phyloP scores from a whole-genome alignment of 2,329 filamentous ascomycete genomes.

The Colletotrichum sp. region DNA sequence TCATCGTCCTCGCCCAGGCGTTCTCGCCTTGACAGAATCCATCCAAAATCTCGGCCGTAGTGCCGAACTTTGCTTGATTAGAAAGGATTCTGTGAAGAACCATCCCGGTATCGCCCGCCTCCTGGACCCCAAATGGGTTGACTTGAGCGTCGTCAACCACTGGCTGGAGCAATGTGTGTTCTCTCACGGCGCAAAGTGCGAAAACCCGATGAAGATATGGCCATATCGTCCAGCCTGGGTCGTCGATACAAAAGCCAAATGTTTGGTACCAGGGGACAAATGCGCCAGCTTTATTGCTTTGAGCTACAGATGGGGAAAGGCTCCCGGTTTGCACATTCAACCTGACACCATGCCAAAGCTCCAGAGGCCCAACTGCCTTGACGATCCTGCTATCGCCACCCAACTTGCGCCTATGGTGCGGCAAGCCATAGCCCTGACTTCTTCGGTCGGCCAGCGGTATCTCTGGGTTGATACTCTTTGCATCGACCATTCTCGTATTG shows the following conservation, averaged over 20 bases:
- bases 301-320: background rate
- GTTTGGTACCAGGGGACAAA: background rate
- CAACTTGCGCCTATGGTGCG: background rate
- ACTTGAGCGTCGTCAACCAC: background rate
- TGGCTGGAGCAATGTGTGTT: background rate
- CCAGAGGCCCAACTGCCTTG: background rate
- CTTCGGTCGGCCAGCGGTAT: background rate
- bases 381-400: background rate
- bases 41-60: no score
- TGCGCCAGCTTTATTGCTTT: background rate
- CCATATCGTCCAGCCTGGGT: background rate
- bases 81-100: background rate
- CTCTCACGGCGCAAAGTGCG: background rate
- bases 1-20: background rate
- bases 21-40: background rate
- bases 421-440: background rate
- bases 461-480: background rate
- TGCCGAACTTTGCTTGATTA: background rate
- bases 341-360: background rate
- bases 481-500: background rate
- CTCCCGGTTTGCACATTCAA: accelerated
- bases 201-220: background rate
- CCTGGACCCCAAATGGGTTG: background rate
- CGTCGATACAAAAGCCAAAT: background rate
- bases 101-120: background rate